A percentile compares a stretch with the other conserved stretches of the same genome.
Evolutionary conservation across 2,329 filamentous ascomycete species (phyloP).

Genomic region (Xylaria polymorpha): DNA sequence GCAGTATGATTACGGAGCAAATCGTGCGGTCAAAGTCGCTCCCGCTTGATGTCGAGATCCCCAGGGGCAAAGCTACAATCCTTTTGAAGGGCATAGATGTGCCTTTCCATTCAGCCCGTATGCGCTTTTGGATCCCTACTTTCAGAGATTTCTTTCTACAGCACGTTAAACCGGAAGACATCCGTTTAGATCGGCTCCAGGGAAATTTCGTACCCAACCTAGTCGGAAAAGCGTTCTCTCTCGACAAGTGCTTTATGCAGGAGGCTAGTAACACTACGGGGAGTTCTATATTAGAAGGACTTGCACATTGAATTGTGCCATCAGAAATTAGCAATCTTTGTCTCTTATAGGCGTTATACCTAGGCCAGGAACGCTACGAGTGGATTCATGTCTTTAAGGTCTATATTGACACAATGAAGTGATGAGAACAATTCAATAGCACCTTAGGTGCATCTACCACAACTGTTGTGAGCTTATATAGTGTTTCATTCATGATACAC

Average conservation of each 20-base stretch:
- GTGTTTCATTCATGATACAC: no score
- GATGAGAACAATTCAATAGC: no score
- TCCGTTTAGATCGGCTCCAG: constrained; percentile 27
- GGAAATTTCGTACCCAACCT: constrained; percentile 31
- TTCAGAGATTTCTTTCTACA: constrained; percentile 31
- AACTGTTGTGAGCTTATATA: no score
- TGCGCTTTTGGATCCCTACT: constrained; percentile 34
- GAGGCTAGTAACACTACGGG: constrained; percentile 35
- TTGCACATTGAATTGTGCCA: not conserved
- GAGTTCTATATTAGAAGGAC: constrained; percentile 30
- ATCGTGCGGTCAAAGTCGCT: constrained; percentile 24
- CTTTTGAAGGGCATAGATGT: constrained; percentile 34
- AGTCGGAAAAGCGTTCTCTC: constrained; percentile 30
- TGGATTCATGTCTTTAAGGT: no score
- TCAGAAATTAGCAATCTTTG: not conserved
- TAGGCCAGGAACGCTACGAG: no score
- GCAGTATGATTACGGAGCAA: constrained; percentile 14
- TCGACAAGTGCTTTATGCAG: constrained; percentile 26
- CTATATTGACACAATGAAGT: no score
- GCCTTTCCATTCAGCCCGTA: constrained; percentile 34
- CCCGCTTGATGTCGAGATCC: constrained; percentile 31
- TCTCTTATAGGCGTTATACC: not conserved
- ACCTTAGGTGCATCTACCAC: no score
- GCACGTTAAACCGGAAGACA: constrained; percentile 28
- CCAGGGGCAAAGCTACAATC: constrained; percentile 34